phyloP scores from a whole-genome alignment of 2,329 filamentous ascomycete genomes.

The Penicillium sclerotiorum region DNA sequence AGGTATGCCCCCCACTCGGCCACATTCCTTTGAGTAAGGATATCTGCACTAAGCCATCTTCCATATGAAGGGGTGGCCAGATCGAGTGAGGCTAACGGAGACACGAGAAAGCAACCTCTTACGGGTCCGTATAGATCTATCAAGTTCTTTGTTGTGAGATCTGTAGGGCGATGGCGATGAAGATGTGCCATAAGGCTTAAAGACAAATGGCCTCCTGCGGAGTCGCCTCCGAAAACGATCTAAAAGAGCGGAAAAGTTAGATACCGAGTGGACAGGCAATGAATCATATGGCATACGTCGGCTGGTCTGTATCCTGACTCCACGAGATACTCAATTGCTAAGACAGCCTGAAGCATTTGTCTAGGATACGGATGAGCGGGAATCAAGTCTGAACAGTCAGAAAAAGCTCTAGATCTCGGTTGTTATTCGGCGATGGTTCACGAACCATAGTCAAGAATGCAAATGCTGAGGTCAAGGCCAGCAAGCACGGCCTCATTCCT shows the following conservation, averaged over 20 bases:
- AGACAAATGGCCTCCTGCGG: constrained; percentile 26
- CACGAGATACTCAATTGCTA: constrained; percentile 20
- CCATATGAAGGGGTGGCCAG: background rate
- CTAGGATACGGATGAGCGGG: constrained; percentile 20
- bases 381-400: constrained; percentile 17
- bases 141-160: background rate
- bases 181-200: constrained; percentile 40
- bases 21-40: constrained; percentile 1
- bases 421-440: background rate
- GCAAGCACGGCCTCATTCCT: constrained; percentile 10
- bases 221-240: constrained; percentile 28
- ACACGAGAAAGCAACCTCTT: background rate
- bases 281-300: background rate
- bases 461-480: constrained; percentile 14
- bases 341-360: constrained; percentile 23
- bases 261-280: background rate
- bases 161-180: background rate
- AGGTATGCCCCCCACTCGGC: constrained; percentile 18
- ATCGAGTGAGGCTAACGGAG: background rate
- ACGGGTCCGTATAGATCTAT: background rate
- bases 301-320: constrained; percentile 9
- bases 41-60: background rate
- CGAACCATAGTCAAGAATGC: constrained; percentile 20
- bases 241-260: constrained; percentile 2
- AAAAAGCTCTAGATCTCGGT: background rate